Percentiles rank a stretch among this genome's conserved stretches.
phyloP scores from a whole-genome alignment of 345 rosid species.

The Acer campestre region DNA sequence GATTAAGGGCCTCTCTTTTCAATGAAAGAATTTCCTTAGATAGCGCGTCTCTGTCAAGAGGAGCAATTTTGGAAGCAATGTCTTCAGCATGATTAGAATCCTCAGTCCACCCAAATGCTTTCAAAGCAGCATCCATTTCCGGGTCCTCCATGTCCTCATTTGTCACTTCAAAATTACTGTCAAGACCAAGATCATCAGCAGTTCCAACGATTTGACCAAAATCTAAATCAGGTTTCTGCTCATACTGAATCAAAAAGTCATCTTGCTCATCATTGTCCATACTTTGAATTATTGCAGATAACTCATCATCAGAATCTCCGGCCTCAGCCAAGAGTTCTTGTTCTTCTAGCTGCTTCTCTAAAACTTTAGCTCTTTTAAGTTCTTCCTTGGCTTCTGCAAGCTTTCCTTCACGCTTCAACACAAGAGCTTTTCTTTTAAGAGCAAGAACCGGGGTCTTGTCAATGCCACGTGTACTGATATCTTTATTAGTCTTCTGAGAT shows the following conservation, averaged over 20 bases:
- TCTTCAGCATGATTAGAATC: slow-evolving; percentile 44
- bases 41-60: slow-evolving; percentile 43
- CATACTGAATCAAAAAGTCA: slow-evolving; percentile 43
- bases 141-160: slow-evolving; percentile 88
- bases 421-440: slow-evolving; percentile 78
- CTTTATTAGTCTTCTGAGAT: slow-evolving; percentile 39
- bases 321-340: slow-evolving; percentile 73
- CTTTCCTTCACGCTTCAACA: slow-evolving; percentile 87
- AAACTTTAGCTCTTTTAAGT: slow-evolving; percentile 76
- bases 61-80: slow-evolving; percentile 23
- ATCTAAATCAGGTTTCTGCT: slow-evolving; percentile 38
- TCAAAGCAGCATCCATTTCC: slow-evolving; percentile 66
- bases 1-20: slow-evolving; percentile 67
- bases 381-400: slow-evolving; percentile 98
- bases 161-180: slow-evolving; percentile 73
- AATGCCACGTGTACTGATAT: slow-evolving; percentile 35
- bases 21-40: slow-evolving; percentile 51
- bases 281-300: slow-evolving; percentile 60
- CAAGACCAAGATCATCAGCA: slow-evolving; percentile 52
- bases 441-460: slow-evolving; percentile 66
- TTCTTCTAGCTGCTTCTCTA: slow-evolving; percentile 91
- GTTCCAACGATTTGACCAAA: slow-evolving; percentile 47
- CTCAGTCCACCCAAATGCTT: slow-evolving; percentile 83
- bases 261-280: slow-evolving; percentile 66
- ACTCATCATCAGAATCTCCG: slow-evolving; percentile 92